Conservation (phyloP, 1,139 yeast species). For the Geotrichum siamense region DNA sequence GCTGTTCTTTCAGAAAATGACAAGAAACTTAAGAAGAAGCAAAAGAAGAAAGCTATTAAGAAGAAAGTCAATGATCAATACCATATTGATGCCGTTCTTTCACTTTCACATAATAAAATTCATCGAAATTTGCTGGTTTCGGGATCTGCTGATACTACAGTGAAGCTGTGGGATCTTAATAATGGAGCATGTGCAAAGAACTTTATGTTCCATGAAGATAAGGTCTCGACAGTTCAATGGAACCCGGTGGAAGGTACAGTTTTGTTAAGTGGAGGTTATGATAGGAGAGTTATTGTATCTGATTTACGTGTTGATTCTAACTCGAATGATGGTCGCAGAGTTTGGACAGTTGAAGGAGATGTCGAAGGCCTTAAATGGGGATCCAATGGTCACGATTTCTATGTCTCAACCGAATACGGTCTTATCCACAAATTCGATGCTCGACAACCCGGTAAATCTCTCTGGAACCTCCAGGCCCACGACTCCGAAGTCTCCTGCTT, state of each 20-base stretch:
- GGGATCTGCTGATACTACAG: constrained; percentile 91
- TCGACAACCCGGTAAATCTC: constrained; percentile 54
- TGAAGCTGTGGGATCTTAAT: constrained; percentile 89
- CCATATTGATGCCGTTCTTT: constrained; percentile 90
- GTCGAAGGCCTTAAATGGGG: constrained; percentile 78
- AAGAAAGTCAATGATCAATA: constrained; percentile 58
- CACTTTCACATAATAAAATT: constrained; percentile 71
- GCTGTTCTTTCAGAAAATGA: constrained; percentile 33
- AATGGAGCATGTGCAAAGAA: constrained; percentile 58
- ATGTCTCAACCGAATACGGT: constrained; percentile 91
- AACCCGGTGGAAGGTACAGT: constrained; percentile 70
- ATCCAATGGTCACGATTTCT: constrained; percentile 53
- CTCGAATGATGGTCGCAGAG: constrained; percentile 55
- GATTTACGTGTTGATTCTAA: constrained; percentile 64
- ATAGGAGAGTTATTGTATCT: constrained; percentile 65
- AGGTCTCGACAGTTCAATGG: constrained; percentile 87
- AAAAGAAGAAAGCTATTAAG: constrained; percentile 47
- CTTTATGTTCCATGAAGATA: constrained; percentile 54
- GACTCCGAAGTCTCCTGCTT: constrained; percentile 87
- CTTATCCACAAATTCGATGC: constrained; percentile 84
- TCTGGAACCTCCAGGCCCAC: constrained; percentile 97
- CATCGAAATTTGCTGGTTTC: constrained; percentile 87
- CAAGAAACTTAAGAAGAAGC: constrained; percentile 39
- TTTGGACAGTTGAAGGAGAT: constrained; percentile 65
- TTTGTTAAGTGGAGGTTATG: constrained; percentile 88